Base-by-base conservation (phyloP, 2,329 filamentous ascomycete genomes). In the Nannizziopsis barbatae region DNA sequence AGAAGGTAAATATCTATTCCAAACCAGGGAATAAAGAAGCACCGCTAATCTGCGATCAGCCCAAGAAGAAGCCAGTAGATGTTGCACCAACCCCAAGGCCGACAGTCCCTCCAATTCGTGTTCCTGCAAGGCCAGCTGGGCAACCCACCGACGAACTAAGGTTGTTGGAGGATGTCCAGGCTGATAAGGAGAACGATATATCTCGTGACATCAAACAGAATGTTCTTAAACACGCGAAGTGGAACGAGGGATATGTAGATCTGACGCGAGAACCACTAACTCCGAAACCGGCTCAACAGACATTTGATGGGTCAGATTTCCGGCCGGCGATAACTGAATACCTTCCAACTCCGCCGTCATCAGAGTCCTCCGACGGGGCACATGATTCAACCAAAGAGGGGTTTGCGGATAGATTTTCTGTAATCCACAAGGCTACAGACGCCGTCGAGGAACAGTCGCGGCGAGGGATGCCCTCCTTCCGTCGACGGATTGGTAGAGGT, bases 161-260 rank as follows among this genome's bases (percentile, higher is more conserved):
- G 31, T 73, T 81, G 54, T 70, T 95, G 54, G 76, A 84, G 52
- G 86, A 95, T 58, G 78, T 86, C 57, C 75, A 84, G 48, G 80
- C 80, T 38, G 86, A 94, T 65, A 86, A 86, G 65, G 83, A 90
- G 57, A 87, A 84, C 56, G 80, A 85, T 58, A 80, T 95, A 56
- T 76, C 83, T 53, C 75, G 75, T 55, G 87, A 93, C 60, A 86
- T 96, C 63, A 86, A 93, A 65, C 80, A 80, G 58, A 90, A 93
- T 67, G 81, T 93, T 47, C 77, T 83, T 58, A 90, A 92, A 67
- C 90, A 95, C 68, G 80, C 84, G 58, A 81, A 84, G 63, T 95
- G 90, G 88, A 95, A 95, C 67, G 76, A 85, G 58, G 84, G 86
- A 61, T 88, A 86, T 71, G 78, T 93, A 59, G 89, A 96, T 69